Evolutionary conservation across 2,329 filamentous ascomycete genomes (phyloP).

Genomic region (Dothideomycetes sp.): DNA sequence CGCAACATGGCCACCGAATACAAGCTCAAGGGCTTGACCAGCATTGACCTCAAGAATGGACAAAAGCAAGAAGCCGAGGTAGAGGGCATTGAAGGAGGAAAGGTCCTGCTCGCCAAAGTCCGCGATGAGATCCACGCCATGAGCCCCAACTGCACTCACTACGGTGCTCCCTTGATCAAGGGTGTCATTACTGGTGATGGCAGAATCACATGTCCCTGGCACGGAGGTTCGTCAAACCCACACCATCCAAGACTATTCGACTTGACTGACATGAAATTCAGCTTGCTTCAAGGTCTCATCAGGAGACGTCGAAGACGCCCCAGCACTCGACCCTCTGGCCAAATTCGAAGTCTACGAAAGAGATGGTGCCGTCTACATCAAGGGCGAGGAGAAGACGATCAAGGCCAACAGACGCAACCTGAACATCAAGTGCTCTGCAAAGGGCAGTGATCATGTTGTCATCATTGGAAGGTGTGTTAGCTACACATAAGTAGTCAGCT

Average conservation of each 20-base stretch:
- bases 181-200: slow-evolving; percentile 77
- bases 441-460: slow-evolving; percentile 58
- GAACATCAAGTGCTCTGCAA: slow-evolving; percentile 57
- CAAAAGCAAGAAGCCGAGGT: slow-evolving; percentile 86
- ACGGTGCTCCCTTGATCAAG: slow-evolving; percentile 79
- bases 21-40: slow-evolving; percentile 65
- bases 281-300: slow-evolving; percentile 87
- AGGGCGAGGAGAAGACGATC: slow-evolving; percentile 67
- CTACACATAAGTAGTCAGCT: background rate
- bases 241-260: too few species aligned
- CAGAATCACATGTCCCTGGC: slow-evolving; percentile 88
- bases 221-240: slow-evolving; percentile 59
- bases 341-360: slow-evolving; percentile 74
- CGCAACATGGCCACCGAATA: slow-evolving; percentile 39
- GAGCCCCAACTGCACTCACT: slow-evolving; percentile 79
- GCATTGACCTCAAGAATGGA: slow-evolving; percentile 64
- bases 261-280: slow-evolving; percentile 52
- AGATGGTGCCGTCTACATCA: slow-evolving; percentile 75
- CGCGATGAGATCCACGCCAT: slow-evolving; percentile 69
- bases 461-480: slow-evolving; percentile 61
- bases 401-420: slow-evolving; percentile 66
- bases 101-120: slow-evolving; percentile 76
- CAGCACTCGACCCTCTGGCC: slow-evolving; percentile 75
- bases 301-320: slow-evolving; percentile 91
- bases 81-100: slow-evolving; percentile 76